Percentiles rank a stretch among this genome's conserved stretches.
phyloP scores from a whole-genome alignment of 1,139 yeast genomes.

The Geotrichum carabidarum region DNA sequence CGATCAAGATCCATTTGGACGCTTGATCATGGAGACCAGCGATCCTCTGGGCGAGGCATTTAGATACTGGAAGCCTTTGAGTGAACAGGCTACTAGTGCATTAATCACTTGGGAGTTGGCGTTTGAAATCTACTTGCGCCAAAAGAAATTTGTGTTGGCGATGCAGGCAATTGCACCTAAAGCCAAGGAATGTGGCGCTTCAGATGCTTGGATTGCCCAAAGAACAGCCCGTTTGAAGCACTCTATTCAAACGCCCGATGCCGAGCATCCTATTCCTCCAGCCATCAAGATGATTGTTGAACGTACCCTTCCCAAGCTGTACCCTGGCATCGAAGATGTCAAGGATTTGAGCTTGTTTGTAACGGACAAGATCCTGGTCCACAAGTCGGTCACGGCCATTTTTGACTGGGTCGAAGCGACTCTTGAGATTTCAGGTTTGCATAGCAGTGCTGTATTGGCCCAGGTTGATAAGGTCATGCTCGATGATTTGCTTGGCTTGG shows the following conservation, averaged over 20 bases:
- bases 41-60: constrained; percentile 42
- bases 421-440: not conserved
- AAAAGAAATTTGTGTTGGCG: constrained; percentile 46
- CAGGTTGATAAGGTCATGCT: constrained; percentile 24
- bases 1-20: constrained; percentile 47
- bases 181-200: constrained; percentile 34
- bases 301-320: constrained; percentile 33
- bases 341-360: constrained; percentile 26
- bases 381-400: constrained; percentile 3
- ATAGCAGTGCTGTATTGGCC: not conserved
- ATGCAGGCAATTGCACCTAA: constrained; percentile 42
- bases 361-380: constrained; percentile 27
- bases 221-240: constrained; percentile 30
- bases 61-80: constrained; percentile 39
- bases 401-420: constrained; percentile 15
- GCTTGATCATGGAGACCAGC: constrained; percentile 34
- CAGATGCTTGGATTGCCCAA: constrained; percentile 30
- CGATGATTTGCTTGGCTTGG: constrained; percentile 22
- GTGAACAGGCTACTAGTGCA: constrained; percentile 34
- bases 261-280: constrained; percentile 28
- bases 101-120: constrained; percentile 41
- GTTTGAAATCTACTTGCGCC: constrained; percentile 42
- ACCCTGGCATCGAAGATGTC: constrained; percentile 29
- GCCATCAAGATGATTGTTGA: constrained; percentile 34
- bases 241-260: constrained; percentile 27